Evolutionary conservation across 2,329 filamentous ascomycete species (phyloP).

Genomic region (Hymenoscyphus occultus): DNA sequence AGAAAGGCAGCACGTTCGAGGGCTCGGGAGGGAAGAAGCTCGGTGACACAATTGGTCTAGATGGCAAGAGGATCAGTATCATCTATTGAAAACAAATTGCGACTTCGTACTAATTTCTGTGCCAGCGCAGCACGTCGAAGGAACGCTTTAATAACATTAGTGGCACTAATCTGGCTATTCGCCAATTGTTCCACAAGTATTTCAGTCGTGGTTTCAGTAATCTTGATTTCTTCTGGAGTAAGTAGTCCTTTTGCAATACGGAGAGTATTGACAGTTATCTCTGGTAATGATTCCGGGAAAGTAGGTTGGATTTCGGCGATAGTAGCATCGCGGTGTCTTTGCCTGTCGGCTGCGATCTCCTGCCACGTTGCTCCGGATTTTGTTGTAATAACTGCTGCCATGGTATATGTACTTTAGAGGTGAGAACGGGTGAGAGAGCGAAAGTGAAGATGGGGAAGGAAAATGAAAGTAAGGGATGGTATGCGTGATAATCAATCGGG

Average conservation of each 20-base stretch:
- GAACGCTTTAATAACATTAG: slow-evolving; percentile 49
- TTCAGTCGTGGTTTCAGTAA: slow-evolving; percentile 45
- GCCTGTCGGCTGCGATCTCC: slow-evolving; percentile 45
- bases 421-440: not conserved
- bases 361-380: slow-evolving; percentile 42
- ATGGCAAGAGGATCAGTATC: not conserved
- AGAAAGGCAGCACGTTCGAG: slow-evolving; percentile 36
- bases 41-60: slow-evolving; percentile 46
- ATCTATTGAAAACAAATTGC: slow-evolving; percentile 8
- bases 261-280: slow-evolving; percentile 45
- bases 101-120: slow-evolving; percentile 42
- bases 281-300: slow-evolving; percentile 38
- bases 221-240: slow-evolving; percentile 44
- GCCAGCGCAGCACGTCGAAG: slow-evolving; percentile 52
- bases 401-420: slow-evolving; percentile 8
- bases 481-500: not conserved
- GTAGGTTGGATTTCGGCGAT: slow-evolving; percentile 42
- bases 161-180: slow-evolving; percentile 42
- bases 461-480: not conserved
- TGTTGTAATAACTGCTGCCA: slow-evolving; percentile 33
- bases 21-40: slow-evolving; percentile 39
- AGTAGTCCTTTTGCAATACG: slow-evolving; percentile 46
- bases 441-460: not conserved
- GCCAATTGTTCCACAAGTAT: slow-evolving; percentile 45
- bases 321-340: slow-evolving; percentile 45